These are phyloP conservation scores for Coleophoma eucalyptorum DNA, from an alignment of 2,329 filamentous ascomycete genomes.

Conservation along the genomic window DNA sequence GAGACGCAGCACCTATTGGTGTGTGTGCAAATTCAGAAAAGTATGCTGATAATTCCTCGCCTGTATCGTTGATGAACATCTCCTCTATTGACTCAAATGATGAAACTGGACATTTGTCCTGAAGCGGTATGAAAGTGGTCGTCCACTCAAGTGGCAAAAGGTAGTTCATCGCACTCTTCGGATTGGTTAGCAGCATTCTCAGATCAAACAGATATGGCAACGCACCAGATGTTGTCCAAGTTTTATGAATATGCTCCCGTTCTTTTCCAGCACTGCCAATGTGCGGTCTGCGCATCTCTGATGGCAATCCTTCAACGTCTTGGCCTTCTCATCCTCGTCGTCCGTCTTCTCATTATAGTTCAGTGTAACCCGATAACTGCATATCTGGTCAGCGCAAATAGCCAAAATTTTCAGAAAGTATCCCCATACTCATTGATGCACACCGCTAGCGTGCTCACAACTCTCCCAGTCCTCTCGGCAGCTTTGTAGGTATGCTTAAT, in stretches of 20 bases:
- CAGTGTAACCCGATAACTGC: constrained; percentile 82
- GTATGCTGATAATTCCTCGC: constrained; percentile 70
- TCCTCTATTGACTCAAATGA: constrained; percentile 80
- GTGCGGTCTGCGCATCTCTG: constrained; percentile 89
- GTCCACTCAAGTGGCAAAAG: constrained; percentile 90
- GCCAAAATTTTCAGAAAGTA: not conserved
- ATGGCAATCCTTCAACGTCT: constrained; percentile 77
- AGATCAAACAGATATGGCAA: constrained; percentile 9
- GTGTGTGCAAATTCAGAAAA: constrained; percentile 79
- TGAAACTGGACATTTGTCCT: constrained; percentile 93
- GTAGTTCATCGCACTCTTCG: constrained; percentile 90
- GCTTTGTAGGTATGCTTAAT: constrained; percentile 74
- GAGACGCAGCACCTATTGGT: constrained; percentile 87
- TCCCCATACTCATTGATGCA: constrained; percentile 81
- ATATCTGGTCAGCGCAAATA: not conserved
- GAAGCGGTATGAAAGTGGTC: constrained; percentile 89
- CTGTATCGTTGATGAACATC: constrained; percentile 85
- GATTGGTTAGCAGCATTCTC: constrained; percentile 14
- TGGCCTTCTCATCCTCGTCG: constrained; percentile 61
- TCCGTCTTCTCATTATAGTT: constrained; percentile 62
- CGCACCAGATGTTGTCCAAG: constrained; percentile 83
- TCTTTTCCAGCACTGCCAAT: constrained; percentile 83
- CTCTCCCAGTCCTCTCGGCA: constrained; percentile 72
- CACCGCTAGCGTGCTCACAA: constrained; percentile 68
- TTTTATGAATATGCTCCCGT: constrained; percentile 98